Conservation (phyloP, 2,329 filamentous ascomycete species). For the Nemania bipapillata region DNA sequence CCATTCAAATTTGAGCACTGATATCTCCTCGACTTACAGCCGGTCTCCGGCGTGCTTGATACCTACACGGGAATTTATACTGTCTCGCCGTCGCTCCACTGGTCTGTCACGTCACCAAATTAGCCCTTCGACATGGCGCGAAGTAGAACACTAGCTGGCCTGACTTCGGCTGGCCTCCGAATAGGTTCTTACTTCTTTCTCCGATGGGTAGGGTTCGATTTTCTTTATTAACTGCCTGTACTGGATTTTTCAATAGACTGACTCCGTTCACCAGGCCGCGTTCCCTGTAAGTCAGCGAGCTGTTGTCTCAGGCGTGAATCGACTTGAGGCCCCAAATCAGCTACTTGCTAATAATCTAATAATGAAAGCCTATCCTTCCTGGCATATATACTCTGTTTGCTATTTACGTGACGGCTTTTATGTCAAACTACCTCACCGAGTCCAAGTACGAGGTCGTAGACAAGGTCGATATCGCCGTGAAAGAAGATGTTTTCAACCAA, state of each 20-base stretch:
- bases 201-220: constrained; percentile 64
- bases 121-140: constrained; percentile 37
- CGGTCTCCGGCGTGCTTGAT: not conserved
- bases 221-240: not conserved
- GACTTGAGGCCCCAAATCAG: constrained; percentile 22
- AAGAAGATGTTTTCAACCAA: constrained; percentile 57
- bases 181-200: constrained; percentile 67
- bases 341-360: constrained; percentile 39
- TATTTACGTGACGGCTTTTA: constrained; percentile 72
- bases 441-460: constrained; percentile 69
- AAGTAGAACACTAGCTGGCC: constrained; percentile 50
- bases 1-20: not conserved
- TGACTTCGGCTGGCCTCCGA: constrained; percentile 64
- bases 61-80: constrained; percentile 6
- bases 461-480: constrained; percentile 66
- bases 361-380: constrained; percentile 44
- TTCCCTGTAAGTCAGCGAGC: constrained; percentile 46
- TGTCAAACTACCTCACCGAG: constrained; percentile 67
- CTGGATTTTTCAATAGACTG: constrained; percentile 29
- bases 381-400: constrained; percentile 70
- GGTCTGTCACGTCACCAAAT: not conserved
- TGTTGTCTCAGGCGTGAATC: not conserved
- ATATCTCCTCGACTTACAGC: not conserved
- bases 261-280: constrained; percentile 43
- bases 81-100: constrained; percentile 7